A percentile compares a stretch with the other conserved stretches of the same genome.
phyloP scores from a whole-genome alignment of 2,329 filamentous ascomycete genomes.

The Tetracladium maxilliforme region DNA sequence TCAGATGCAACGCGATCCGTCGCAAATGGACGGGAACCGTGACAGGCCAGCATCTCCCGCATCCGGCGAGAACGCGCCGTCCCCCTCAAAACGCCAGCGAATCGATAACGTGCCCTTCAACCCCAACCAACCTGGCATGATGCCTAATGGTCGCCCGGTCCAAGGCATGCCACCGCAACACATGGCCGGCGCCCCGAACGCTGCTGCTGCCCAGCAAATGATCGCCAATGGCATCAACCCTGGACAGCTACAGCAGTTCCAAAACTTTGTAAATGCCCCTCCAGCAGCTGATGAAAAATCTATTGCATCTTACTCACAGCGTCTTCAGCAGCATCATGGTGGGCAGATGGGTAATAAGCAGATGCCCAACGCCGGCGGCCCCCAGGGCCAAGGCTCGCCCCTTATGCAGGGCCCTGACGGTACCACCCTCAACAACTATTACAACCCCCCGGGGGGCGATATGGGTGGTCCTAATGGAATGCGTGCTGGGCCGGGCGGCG shows the following conservation, averaged over 20 bases:
- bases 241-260: slow-evolving; percentile 62
- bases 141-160: slow-evolving; percentile 54
- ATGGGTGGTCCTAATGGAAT: slow-evolving; percentile 43
- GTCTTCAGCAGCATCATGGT: slow-evolving; percentile 70
- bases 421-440: slow-evolving; percentile 38
- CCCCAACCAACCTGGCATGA: slow-evolving; percentile 54
- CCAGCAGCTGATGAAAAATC: slow-evolving; percentile 62
- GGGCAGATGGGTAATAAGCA: slow-evolving; percentile 68
- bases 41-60: slow-evolving; percentile 70
- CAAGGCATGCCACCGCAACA: slow-evolving; percentile 59
- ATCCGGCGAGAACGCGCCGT: slow-evolving; percentile 75
- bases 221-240: slow-evolving; percentile 62
- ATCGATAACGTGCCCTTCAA: slow-evolving; percentile 64
- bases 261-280: slow-evolving; percentile 38
- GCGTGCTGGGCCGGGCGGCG: slow-evolving; percentile 33
- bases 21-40: slow-evolving; percentile 73
- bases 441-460: slow-evolving; percentile 41
- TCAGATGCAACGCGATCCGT: slow-evolving; percentile 79
- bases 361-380: slow-evolving; percentile 57
- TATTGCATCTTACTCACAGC: slow-evolving; percentile 76
- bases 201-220: slow-evolving; percentile 40
- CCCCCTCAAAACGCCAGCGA: slow-evolving; percentile 79
- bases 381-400: slow-evolving; percentile 65
- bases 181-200: slow-evolving; percentile 37
- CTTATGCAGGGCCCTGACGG: slow-evolving; percentile 69